These are phyloP conservation scores for Monilinia vaccinii-corymbosi DNA, from an alignment of 2,329 filamentous ascomycete species.

Conservation along the genomic window DNA sequence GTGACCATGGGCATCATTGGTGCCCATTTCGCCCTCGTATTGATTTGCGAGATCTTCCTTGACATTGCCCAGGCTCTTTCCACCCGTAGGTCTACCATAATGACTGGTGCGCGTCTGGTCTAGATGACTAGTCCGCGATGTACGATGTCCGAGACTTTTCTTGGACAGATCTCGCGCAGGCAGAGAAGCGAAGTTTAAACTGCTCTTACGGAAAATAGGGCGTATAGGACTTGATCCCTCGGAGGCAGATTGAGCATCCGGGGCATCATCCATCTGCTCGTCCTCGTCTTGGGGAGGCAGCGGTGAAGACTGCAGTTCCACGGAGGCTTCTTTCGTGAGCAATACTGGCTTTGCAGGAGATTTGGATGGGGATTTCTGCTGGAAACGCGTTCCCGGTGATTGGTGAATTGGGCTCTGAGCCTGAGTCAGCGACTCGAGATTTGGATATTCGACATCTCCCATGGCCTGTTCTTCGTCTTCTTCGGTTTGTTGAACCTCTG, in stretches of 20 bases:
- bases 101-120: slow-evolving; percentile 67
- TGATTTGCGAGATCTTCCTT: slow-evolving; percentile 39
- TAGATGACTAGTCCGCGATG: slow-evolving; percentile 69
- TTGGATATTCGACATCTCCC: slow-evolving; percentile 14
- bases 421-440: slow-evolving; percentile 22
- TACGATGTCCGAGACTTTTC: slow-evolving; percentile 67
- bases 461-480: slow-evolving; percentile 8
- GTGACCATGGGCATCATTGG: slow-evolving; percentile 34
- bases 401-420: slow-evolving; percentile 9
- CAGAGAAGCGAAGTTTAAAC: slow-evolving; percentile 85
- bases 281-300: slow-evolving; percentile 20
- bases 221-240: slow-evolving; percentile 67
- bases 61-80: slow-evolving; percentile 56
- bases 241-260: slow-evolving; percentile 48
- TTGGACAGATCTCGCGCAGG: slow-evolving; percentile 84
- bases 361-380: slow-evolving; percentile 13
- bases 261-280: slow-evolving; percentile 36
- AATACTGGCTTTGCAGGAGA: slow-evolving; percentile 10
- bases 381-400: slow-evolving; percentile 20
- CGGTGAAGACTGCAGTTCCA: neutral
- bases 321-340: slow-evolving; percentile 8
- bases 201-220: slow-evolving; percentile 79
- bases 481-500: neutral
- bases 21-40: slow-evolving; percentile 48
- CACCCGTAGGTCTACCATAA: slow-evolving; percentile 63